Base-by-base conservation (phyloP, 2,329 filamentous ascomycete species). In the Lecanicillium sp. region DNA sequence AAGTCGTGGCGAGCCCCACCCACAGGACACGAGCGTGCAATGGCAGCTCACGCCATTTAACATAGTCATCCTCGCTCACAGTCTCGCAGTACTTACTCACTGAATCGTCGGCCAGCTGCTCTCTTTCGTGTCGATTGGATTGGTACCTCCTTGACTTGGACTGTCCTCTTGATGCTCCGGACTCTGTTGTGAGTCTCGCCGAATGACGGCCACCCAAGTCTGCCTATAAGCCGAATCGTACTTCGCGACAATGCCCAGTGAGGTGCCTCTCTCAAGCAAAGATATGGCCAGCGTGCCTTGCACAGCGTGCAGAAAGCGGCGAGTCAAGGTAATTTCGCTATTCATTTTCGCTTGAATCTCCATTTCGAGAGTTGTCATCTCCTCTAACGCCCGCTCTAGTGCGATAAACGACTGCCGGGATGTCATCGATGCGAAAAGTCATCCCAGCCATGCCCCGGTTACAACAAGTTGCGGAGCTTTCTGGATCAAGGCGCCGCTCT, bases 391-490 rank as follows among this genome's bases (percentile, higher is more conserved):
- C n/a, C 11, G 22, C 4, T 37, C 9, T 31, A 45, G 45, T 47
- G 45, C 29, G 45, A 47, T 30, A 47, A 45, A 28, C 32, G 43
- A 16, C 31, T 45, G 9, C 45, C 43, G 4, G 45, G 43, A 29
- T 47, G 43, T 33, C 34, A 17, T 18, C 41, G 45, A 1, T 47
- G 45, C 18, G 45, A 47, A 37, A 47, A 47, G 25, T 42, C 41
- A 9, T 34, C 35, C 15, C 45, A 43, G 15, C 35, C 41, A 19
- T 47, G 45, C 28, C 43, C 45, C 28, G 45, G 45, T 34, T 47
- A 47, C 35, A 47, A 45, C 19, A 43, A 42, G n/a, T 39, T 43
- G 14, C 43, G 45, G 22, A 42, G 35, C 14, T 47, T 47, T 35
- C 41, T 43, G 3, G 45, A 47, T 30, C 37, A 47, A 37, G 40